Conservation (phyloP, 164 flowering plant species). For the Chimonanthus praecox region DNA sequence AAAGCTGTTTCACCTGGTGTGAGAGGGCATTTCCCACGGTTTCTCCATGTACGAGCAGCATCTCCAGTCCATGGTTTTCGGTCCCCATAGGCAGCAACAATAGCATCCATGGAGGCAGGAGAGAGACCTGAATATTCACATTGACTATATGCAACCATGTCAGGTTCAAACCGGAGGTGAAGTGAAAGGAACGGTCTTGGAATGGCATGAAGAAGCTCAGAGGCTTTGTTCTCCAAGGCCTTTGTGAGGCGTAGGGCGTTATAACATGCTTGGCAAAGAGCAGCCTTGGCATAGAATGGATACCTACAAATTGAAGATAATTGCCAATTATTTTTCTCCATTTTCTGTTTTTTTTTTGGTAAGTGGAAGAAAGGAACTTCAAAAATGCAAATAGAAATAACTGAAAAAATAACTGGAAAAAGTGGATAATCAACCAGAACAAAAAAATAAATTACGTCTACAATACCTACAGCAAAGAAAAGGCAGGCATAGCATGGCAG, state of each 20-base stretch:
- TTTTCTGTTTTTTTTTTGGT: neutral
- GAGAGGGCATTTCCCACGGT: slow-evolving; percentile 91
- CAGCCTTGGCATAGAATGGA: slow-evolving; percentile 74
- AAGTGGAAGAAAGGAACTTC: neutral
- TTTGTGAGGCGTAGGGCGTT: slow-evolving; percentile 64
- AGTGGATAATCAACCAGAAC: neutral
- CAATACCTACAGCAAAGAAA: too few relatives aligned
- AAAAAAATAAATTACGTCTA: too few relatives aligned
- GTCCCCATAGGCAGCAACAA: slow-evolving; percentile 67
- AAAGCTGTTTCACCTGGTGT: slow-evolving; percentile 87
- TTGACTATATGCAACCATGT: slow-evolving; percentile 97
- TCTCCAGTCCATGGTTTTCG: slow-evolving; percentile 91
- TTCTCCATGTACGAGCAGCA: slow-evolving; percentile 72
- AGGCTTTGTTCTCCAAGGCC: slow-evolving; percentile 59
- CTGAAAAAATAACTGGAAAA: neutral
- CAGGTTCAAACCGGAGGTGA: slow-evolving; percentile 97
- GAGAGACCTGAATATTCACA: slow-evolving; percentile 71
- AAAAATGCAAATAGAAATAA: too few relatives aligned
- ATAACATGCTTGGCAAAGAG: slow-evolving; percentile 90
- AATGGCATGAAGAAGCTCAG: slow-evolving; percentile 65
- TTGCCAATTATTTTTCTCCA: neutral
- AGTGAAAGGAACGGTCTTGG: slow-evolving; percentile 94
- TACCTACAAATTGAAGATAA: slow-evolving; percentile 36
- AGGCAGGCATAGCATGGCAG: too few relatives aligned
- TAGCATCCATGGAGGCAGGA: slow-evolving; percentile 50